phyloP scores from a whole-genome alignment of 2,329 filamentous ascomycete species.

The Pseudovirgaria hyperparasitica region DNA sequence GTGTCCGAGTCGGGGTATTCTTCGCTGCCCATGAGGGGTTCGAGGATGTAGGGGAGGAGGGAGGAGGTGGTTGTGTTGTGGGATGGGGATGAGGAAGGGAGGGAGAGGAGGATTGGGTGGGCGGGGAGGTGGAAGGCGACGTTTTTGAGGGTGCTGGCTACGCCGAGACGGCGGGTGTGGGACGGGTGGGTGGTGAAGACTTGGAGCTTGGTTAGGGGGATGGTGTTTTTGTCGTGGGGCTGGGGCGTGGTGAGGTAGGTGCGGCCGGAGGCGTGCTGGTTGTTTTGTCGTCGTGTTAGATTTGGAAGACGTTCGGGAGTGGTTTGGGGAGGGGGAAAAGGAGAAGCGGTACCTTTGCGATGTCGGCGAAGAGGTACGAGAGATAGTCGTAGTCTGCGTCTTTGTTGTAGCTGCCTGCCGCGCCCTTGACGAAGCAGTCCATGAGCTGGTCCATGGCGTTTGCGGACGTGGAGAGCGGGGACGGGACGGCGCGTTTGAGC shows the following conservation, averaged over 20 bases:
- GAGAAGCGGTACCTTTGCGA: conserved; percentile 46
- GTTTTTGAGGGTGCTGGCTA: conserved; percentile 94
- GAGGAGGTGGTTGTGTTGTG: conserved; percentile 55
- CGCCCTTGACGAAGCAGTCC: conserved; percentile 91
- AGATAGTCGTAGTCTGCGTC: conserved; percentile 84
- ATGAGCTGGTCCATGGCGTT: conserved; percentile 79
- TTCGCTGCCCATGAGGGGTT: conserved; percentile 79
- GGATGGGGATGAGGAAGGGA: conserved; percentile 17
- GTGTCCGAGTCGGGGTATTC: conserved; percentile 81
- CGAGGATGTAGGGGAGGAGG: conserved; percentile 74
- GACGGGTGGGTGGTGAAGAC: conserved; percentile 91
- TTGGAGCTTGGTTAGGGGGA: conserved; percentile 84
- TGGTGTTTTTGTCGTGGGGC: conserved; percentile 59
- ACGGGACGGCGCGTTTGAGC: conserved; percentile 55
- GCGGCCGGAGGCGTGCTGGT: conserved; percentile 59
- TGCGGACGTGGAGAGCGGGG: conserved; percentile 57
- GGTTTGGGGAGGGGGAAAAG: background rate
- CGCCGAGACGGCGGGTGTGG: conserved; percentile 73
- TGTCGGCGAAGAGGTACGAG: conserved; percentile 84
- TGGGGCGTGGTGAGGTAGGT: conserved; percentile 63
- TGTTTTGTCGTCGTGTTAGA: no score
- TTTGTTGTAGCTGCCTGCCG: conserved; percentile 70
- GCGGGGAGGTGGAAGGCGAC: conserved; percentile 68
- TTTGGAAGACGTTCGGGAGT: background rate
- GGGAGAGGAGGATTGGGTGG: conserved; percentile 55